Conservation (phyloP, 768 basidiomycete genomes). For the Pleurotus giganteus region DNA sequence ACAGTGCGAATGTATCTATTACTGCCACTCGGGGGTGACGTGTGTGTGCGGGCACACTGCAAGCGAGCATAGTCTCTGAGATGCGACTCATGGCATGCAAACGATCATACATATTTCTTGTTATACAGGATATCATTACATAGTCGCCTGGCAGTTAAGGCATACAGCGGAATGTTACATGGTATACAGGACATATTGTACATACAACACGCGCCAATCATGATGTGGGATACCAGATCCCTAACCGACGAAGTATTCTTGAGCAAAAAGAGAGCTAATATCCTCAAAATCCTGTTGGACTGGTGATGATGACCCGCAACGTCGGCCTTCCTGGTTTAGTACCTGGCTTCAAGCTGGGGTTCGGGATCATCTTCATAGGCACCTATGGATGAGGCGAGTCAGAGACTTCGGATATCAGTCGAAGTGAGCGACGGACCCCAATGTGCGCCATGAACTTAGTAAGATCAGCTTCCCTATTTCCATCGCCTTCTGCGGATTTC, state of each 20-base stretch:
- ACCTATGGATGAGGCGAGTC: not conserved
- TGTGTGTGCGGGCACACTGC: not conserved
- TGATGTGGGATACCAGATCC: not conserved
- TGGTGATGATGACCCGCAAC: constrained; percentile 1
- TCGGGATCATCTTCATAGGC: constrained; percentile 3
- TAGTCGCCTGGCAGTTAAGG: not conserved
- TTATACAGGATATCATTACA: too few relatives aligned
- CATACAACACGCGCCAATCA: not conserved
- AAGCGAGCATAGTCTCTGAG: not conserved
- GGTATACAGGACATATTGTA: not conserved
- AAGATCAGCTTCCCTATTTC: constrained; percentile 33
- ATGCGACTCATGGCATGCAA: not conserved
- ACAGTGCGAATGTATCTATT: not conserved
- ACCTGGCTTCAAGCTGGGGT: not conserved
- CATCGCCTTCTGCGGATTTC: constrained; percentile 16
- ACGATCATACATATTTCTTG: too few relatives aligned
- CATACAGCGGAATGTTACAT: not conserved
- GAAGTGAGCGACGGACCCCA: constrained; percentile 33
- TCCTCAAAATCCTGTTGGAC: not conserved
- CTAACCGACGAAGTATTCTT: not conserved
- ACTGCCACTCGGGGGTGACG: not conserved
- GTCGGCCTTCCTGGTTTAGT: constrained; percentile 5
- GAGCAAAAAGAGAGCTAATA: not conserved
- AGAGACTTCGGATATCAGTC: not conserved
- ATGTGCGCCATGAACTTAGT: constrained; percentile 47